Evolutionary conservation across 1,139 yeast species (phyloP).

Genomic region (Hemisphaericaspora subhashii): DNA sequence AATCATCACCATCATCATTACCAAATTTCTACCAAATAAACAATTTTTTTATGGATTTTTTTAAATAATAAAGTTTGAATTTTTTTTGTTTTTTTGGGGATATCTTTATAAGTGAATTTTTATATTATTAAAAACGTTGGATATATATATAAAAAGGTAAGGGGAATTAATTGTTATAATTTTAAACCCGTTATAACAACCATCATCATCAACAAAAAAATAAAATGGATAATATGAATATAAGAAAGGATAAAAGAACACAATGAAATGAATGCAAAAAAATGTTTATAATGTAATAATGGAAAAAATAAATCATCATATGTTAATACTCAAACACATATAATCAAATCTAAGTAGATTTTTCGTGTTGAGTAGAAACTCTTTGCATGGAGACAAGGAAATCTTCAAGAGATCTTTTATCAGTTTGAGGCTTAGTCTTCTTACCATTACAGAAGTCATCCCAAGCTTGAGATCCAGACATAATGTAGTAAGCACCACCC

Average conservation of each 20-base stretch:
- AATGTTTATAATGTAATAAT: conserved; percentile 2
- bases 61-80: too few species aligned
- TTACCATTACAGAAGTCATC: conserved; percentile 95
- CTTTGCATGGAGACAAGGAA: conserved; percentile 97
- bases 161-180: not conserved
- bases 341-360: conserved; percentile 40
- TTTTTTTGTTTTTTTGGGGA: not conserved
- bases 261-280: conserved; percentile 9
- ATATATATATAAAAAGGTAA: too few species aligned
- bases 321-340: conserved; percentile 2
- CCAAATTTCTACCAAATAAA: not conserved
- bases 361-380: conserved; percentile 97
- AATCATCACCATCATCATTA: too few species aligned
- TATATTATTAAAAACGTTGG: not conserved
- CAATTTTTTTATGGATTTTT: not conserved
- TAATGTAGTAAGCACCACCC: conserved; percentile 95
- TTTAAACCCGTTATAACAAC: not conserved
- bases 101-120: too few species aligned
- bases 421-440: conserved; percentile 62
- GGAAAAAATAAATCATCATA: not conserved
- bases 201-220: not conserved
- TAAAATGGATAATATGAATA: not conserved
- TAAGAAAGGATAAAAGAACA: conserved; percentile 1
- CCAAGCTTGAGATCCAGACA: conserved; percentile 83
- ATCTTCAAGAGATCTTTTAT: conserved; percentile 86